phyloP scores from a whole-genome alignment of 2,329 filamentous ascomycete species.

The Ophiostoma ulmi region DNA sequence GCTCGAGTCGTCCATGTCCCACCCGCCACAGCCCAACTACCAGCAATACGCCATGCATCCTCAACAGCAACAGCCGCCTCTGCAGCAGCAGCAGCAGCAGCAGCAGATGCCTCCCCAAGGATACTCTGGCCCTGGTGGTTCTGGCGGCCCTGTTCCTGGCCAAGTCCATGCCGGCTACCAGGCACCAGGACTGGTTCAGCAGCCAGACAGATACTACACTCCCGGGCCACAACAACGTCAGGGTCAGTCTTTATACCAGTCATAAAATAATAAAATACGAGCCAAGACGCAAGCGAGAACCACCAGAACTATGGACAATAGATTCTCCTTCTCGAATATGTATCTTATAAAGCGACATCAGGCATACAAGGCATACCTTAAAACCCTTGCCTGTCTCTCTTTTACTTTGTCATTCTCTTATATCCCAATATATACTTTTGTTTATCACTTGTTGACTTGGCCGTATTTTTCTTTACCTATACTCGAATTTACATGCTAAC shows the following conservation, averaged over 20 bases:
- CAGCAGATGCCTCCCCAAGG: conserved; percentile 45
- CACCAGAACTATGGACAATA: conserved; percentile 12
- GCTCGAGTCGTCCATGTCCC: conserved; percentile 94
- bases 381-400: conserved; percentile 7
- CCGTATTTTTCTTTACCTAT: not conserved
- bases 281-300: not conserved
- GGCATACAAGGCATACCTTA: not conserved
- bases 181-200: conserved; percentile 40
- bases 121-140: conserved; percentile 39
- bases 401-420: not conserved
- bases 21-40: conserved; percentile 73
- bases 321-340: not conserved
- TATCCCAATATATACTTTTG: conserved; percentile 3
- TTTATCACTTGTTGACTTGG: not conserved
- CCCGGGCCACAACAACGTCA: conserved; percentile 45
- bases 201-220: conserved; percentile 63
- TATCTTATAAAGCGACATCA: not conserved
- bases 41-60: conserved; percentile 60
- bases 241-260: conserved; percentile 26
- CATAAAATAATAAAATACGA: not conserved
- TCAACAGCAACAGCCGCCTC: not conserved
- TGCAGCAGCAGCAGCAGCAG: conserved; percentile 34
- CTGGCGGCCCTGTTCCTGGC: conserved; percentile 26
- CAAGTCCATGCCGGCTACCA: conserved; percentile 34
- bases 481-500: conserved; percentile 9